phyloP scores from a whole-genome alignment of 768 basidiomycete species.

The Rhodocollybia butyracea region DNA sequence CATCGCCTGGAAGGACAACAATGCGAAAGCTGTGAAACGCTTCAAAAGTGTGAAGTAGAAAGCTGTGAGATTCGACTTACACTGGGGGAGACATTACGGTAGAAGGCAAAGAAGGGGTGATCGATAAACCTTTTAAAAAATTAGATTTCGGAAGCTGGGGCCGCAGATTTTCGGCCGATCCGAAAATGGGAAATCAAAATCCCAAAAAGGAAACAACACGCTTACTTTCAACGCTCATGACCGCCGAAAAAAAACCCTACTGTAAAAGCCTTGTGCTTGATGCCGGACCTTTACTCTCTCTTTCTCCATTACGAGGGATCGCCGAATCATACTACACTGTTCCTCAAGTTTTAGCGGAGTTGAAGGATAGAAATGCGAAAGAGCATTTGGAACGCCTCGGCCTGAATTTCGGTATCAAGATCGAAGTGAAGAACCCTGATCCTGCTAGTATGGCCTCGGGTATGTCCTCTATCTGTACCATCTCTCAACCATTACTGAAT shows the following conservation, averaged over 20 bases:
- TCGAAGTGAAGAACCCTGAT: conserved; percentile 70
- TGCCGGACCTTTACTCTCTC: conserved; percentile 87
- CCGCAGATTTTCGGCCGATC: background rate
- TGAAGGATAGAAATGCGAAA: conserved; percentile 84
- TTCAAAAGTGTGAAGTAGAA: background rate
- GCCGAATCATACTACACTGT: conserved; percentile 85
- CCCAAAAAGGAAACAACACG: background rate
- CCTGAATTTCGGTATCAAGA: conserved; percentile 69
- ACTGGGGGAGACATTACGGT: conserved; percentile 39
- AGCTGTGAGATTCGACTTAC: conserved; percentile 24
- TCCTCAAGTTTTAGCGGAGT: conserved; percentile 85
- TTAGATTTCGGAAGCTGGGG: background rate
- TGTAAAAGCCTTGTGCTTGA: conserved; percentile 88
- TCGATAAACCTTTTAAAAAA: background rate
- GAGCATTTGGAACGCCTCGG: conserved; percentile 83
- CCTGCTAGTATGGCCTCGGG: conserved; percentile 64
- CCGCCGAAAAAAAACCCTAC: conserved; percentile 27
- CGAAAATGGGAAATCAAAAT: background rate
- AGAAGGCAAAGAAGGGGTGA: background rate
- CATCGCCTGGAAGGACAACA: conserved; percentile 92
- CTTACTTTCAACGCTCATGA: background rate
- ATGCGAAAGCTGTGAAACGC: conserved; percentile 69
- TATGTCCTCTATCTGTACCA: conserved; percentile 23
- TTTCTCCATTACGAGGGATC: conserved; percentile 86
- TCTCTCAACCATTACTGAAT: background rate